phyloP scores from a whole-genome alignment of 345 rosid genomes.

The Eucalyptus urophylla region DNA sequence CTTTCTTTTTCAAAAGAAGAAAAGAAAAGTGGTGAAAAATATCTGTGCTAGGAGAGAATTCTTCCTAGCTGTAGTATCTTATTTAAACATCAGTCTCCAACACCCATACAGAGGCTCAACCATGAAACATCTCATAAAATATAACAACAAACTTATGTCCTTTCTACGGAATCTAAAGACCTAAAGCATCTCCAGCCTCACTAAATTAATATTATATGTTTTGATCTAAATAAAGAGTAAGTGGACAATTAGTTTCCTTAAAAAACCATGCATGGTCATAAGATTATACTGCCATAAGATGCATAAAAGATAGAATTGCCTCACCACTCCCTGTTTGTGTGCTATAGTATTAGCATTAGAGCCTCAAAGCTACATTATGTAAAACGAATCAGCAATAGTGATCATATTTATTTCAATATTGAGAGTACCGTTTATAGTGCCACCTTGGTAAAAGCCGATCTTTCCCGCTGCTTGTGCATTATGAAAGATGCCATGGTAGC shows the following conservation, averaged over 20 bases:
- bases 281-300: neutral
- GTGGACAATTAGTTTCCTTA: neutral
- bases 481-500: slow-evolving; percentile 73
- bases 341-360: slow-evolving; percentile 68
- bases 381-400: neutral
- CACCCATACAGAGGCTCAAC: neutral
- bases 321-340: slow-evolving; percentile 95
- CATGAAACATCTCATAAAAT: neutral
- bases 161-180: neutral
- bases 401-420: neutral
- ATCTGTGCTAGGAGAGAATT: neutral
- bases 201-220: neutral
- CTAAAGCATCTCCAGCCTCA: neutral
- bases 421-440: slow-evolving; percentile 54
- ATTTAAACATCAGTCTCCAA: neutral
- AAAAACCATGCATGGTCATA: neutral
- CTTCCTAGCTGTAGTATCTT: neutral
- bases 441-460: slow-evolving; percentile 45
- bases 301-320: neutral
- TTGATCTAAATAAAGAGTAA: neutral
- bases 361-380: neutral
- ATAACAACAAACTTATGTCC: neutral
- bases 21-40: neutral
- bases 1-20: neutral
- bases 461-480: slow-evolving; percentile 53